Base-by-base conservation (phyloP, 2,329 filamentous ascomycete species). In the Keithomyces neogunnii region DNA sequence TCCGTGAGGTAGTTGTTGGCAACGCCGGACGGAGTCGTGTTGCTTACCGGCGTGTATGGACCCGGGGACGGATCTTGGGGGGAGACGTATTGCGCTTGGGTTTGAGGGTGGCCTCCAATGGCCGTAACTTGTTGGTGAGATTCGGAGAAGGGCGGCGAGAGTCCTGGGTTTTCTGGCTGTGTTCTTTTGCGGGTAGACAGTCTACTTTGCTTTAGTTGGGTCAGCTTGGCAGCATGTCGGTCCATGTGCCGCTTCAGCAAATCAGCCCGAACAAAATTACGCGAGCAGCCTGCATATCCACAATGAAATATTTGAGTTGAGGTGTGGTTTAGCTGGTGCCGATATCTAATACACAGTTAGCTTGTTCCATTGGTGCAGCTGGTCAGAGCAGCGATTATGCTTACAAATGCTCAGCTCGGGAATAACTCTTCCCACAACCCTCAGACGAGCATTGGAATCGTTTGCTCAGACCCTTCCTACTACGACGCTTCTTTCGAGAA, bases 271-370 rank as follows among this genome's bases (percentile, higher is more conserved):
- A 97, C 92, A 71, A 97, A 99, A 33, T 88, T 85, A 48, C 92
- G 86, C 54, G 85, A 82, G 69, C 93, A 99, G 63, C 91, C 89
- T 26, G 89, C 88, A 62, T 91, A 96, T 63, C 95, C 89, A 73
- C 93, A 97, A 63, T 83, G 82, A 66, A 95, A 97, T 51, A 96
- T 95, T 65, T 95, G 89, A 70, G 96, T 96, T 19, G 92, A 92
- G 52, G 88, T 86, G 70, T 97, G 93, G 66, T 99, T 99, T 59
- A 97, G 73, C 71, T 97, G 91, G 70, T 97, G 92, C 45, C 93
- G 84, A 71, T 96, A 83, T 45, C 81, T 85, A 54, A 26, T 40
- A 7, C 32, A 11, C 48, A 26, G 50, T 59, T 36, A 57, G 55
- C 38, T 35, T 19, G 31, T 40, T 26, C 48, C 30, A 33, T 13